phyloP scores from a whole-genome alignment of 257 asterid genomes.

The Solanum pinnatisectum region DNA sequence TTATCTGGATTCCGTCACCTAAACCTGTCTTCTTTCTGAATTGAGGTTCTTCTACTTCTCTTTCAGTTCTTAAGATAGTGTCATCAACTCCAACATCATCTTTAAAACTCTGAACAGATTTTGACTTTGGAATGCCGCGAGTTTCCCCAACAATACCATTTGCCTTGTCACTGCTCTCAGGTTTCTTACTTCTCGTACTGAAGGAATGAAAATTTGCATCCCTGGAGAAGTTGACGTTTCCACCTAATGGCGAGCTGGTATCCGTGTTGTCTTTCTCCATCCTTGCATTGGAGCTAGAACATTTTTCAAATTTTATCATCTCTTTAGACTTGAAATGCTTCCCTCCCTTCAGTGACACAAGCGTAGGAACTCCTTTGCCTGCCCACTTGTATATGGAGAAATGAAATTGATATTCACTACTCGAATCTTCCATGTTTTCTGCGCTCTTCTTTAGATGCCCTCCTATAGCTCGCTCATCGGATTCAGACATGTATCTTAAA shows the following conservation, averaged over 20 bases:
- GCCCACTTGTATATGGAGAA: constrained; percentile 95
- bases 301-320: constrained; percentile 10
- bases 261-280: constrained; percentile 9
- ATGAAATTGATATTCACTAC: constrained; percentile 42
- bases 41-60: constrained; percentile 10
- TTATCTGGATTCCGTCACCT: constrained; percentile 8
- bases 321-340: constrained; percentile 16
- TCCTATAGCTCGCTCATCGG: constrained; percentile 15
- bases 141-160: not conserved
- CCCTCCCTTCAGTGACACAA: constrained; percentile 27
- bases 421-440: constrained; percentile 8
- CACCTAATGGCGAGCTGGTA: not conserved
- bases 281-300: constrained; percentile 30
- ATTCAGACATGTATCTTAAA: constrained; percentile 4
- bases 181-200: constrained; percentile 1
- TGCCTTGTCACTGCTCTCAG: constrained; percentile 5
- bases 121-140: constrained; percentile 14
- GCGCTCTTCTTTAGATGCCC: constrained; percentile 7
- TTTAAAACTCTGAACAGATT: constrained; percentile 2
- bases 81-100: not conserved
- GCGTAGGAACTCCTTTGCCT: constrained; percentile 51
- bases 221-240: not conserved
- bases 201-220: constrained; percentile 1
- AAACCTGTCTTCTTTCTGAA: constrained; percentile 6
- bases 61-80: not conserved